Percentiles rank a stretch among this genome's conserved stretches.
Evolutionary conservation across 1,139 yeast species (phyloP).

Genomic region (Saccharomyces pastorianus): DNA sequence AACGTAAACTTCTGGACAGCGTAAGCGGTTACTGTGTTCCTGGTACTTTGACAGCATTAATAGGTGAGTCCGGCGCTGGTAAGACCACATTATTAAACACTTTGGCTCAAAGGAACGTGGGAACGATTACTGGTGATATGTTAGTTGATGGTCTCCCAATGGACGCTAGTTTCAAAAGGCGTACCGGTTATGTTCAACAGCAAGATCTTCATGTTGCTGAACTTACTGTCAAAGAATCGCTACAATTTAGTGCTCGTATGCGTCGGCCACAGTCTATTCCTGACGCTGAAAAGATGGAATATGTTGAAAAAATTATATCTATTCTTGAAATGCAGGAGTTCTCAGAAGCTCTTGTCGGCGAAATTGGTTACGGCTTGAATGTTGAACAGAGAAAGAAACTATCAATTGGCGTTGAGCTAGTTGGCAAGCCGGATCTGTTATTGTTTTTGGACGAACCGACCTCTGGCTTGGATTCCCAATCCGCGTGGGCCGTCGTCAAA

Average conservation of each 20-base stretch:
- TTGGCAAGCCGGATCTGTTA: conserved; percentile 39
- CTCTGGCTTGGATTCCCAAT: conserved; percentile 43
- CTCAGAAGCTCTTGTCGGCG: conserved; percentile 47
- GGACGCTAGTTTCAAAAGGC: conserved; percentile 39
- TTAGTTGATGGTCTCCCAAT: conserved; percentile 44
- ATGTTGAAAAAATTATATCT: conserved; percentile 41
- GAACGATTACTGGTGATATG: conserved; percentile 49
- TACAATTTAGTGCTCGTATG: conserved; percentile 42
- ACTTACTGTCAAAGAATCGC: conserved; percentile 43
- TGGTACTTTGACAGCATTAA: conserved; percentile 44
- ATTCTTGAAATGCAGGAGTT: conserved; percentile 41
- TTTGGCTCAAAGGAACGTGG: conserved; percentile 45
- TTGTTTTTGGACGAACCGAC: conserved; percentile 42
- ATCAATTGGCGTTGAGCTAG: conserved; percentile 45
- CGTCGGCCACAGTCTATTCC: conserved; percentile 39
- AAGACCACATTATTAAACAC: conserved; percentile 51
- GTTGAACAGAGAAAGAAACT: conserved; percentile 51
- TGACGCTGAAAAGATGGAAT: conserved; percentile 37
- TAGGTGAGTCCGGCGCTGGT: conserved; percentile 65
- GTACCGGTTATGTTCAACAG: conserved; percentile 52
- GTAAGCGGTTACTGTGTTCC: conserved; percentile 52
- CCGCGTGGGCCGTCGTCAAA: conserved; percentile 42
- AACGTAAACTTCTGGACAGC: conserved; percentile 39
- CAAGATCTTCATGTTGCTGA: conserved; percentile 47
- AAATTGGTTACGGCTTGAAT: conserved; percentile 43